phyloP scores from a whole-genome alignment of 768 basidiomycete genomes.

The Hygrophoropsis aurantiaca region DNA sequence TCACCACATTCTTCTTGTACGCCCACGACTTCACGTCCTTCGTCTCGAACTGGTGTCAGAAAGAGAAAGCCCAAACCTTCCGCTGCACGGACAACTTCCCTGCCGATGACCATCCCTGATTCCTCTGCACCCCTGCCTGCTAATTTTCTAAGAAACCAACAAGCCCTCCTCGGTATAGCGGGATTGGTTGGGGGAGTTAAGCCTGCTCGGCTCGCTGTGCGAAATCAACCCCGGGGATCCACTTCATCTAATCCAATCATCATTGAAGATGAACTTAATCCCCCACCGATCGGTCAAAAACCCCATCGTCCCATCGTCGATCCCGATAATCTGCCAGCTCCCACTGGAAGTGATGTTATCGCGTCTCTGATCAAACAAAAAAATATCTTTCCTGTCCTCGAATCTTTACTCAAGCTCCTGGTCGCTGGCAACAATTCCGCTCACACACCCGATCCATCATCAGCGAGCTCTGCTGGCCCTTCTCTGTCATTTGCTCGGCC shows the following conservation, averaged over 20 bases:
- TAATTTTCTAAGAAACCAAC: conserved; percentile 73
- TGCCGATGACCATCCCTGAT: conserved; percentile 62
- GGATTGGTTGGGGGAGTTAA: conserved; percentile 69
- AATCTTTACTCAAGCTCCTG: conserved; percentile 60
- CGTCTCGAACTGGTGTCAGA: conserved; percentile 17
- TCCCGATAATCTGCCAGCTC: conserved; percentile 43
- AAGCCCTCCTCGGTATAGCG: conserved; percentile 68
- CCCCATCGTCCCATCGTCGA: conserved; percentile 33
- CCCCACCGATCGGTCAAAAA: conserved; percentile 22
- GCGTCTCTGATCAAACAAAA: conserved; percentile 58
- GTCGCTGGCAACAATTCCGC: conserved; percentile 29
- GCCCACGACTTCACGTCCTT: background rate
- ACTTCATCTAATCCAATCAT: conserved; percentile 68
- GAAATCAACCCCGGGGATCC: conserved; percentile 45
- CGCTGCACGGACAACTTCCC: conserved; percentile 48
- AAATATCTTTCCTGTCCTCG: conserved; percentile 65
- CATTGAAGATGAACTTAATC: conserved; percentile 56
- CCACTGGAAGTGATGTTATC: conserved; percentile 60
- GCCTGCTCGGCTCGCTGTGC: conserved; percentile 47
- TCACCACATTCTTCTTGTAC: conserved; percentile 2
- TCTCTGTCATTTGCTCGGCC: conserved; percentile 17
- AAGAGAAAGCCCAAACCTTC: conserved; percentile 38
- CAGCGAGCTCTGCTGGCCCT: background rate
- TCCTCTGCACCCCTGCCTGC: conserved; percentile 59
- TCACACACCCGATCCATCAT: conserved; percentile 5